A percentile compares a stretch with the other conserved stretches of the same genome.
Evolutionary conservation across 169 alveolate species (phyloP).

Genomic region (Eimeria nieschulzi): DNA sequence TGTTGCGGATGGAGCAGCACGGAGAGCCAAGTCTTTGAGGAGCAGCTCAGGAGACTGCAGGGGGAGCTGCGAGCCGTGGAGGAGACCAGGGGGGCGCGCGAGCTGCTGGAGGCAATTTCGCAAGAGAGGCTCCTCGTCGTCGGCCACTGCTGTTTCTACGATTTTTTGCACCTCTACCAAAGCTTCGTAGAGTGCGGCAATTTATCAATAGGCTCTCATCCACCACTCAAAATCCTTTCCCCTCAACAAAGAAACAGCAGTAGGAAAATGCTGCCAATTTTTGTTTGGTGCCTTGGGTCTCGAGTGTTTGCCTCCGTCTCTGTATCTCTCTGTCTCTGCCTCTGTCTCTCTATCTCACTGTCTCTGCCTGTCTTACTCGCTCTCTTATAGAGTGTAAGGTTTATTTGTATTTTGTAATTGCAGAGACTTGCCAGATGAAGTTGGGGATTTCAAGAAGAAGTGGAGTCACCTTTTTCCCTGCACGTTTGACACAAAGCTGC

Average conservation of each 20-base stretch:
- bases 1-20: conserved; percentile 61
- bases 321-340: too few species aligned
- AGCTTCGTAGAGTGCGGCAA: conserved; percentile 81
- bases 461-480: conserved; percentile 84
- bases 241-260: too few species aligned
- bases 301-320: too few species aligned
- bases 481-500: conserved; percentile 86
- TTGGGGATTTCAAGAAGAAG: conserved; percentile 83
- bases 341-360: too few species aligned
- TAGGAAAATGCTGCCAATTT: too few species aligned
- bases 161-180: conserved; percentile 87
- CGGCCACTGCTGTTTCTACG: conserved; percentile 92
- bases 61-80: conserved; percentile 81
- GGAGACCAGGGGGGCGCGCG: conserved; percentile 86
- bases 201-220: too few species aligned
- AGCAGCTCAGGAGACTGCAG: conserved; percentile 78
- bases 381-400: too few species aligned
- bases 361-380: too few species aligned
- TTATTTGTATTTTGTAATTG: not conserved
- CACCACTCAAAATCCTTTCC: too few species aligned
- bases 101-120: conserved; percentile 84
- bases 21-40: conserved; percentile 82
- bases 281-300: too few species aligned
- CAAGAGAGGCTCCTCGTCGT: conserved; percentile 81
- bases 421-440: conserved; percentile 85